phyloP scores from a whole-genome alignment of 2,329 filamentous ascomycete species.

The Penicillium sp. region DNA sequence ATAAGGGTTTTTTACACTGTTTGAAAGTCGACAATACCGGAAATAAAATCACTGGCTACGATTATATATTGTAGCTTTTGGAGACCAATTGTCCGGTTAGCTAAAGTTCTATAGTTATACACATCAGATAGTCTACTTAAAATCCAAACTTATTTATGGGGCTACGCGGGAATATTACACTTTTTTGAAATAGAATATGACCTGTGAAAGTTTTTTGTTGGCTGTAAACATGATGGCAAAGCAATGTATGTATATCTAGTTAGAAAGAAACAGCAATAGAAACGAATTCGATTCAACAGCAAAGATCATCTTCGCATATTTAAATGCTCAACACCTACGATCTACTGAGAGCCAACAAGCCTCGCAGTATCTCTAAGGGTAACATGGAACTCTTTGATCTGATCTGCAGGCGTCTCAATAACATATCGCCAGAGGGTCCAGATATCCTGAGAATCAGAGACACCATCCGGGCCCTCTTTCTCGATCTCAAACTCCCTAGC shows the following conservation, averaged over 20 bases:
- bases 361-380: not conserved
- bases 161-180: not conserved
- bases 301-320: not conserved
- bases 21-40: not conserved
- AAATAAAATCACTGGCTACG: not conserved
- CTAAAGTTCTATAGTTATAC: not conserved
- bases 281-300: not conserved
- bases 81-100: accelerated
- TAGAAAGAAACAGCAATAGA: not conserved
- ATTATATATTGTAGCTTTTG: too few relatives aligned
- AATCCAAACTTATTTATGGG: too few relatives aligned
- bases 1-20: not conserved
- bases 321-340: not conserved
- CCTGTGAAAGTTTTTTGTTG: not conserved
- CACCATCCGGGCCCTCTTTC: not conserved
- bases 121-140: not conserved
- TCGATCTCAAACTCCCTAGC: constrained; percentile 4
- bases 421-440: constrained; percentile 6
- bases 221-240: not conserved
- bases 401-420: not conserved
- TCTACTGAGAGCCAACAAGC: not conserved
- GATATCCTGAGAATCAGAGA: not conserved
- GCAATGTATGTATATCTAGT: not conserved
- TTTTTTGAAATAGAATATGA: not conserved
- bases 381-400: not conserved